These are phyloP conservation scores for Fraxinus greggii DNA, from an alignment of 305 asterid genomes.

Conservation along the genomic window DNA sequence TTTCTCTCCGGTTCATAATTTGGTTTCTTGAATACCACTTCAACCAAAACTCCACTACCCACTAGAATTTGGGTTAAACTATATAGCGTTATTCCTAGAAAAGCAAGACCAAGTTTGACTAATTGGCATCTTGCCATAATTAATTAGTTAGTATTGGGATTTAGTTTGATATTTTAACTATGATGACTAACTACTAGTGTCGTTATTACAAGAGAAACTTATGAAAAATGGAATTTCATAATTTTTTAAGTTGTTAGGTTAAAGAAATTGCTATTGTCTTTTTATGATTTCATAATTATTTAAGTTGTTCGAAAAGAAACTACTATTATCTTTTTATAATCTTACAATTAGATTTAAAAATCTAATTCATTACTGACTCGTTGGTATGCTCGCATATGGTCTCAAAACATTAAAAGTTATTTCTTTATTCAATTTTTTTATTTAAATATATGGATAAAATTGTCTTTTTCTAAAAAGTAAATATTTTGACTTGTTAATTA, in stretches of 20 bases:
- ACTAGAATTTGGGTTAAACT: too few relatives aligned
- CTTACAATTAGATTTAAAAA: not conserved
- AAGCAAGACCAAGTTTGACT: not conserved
- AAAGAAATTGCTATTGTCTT: not conserved
- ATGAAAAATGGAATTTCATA: not conserved
- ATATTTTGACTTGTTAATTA: not conserved
- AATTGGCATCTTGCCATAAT: not conserved
- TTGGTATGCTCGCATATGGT: not conserved
- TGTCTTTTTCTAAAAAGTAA: not conserved
- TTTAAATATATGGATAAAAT: not conserved
- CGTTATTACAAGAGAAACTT: not conserved
- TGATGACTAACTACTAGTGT: not conserved
- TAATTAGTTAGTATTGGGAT: not conserved
- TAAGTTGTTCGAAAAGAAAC: not conserved
- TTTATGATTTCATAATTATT: not conserved
- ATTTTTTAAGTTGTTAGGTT: not conserved
- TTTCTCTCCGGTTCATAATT: too few relatives aligned
- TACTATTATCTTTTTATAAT: not conserved
- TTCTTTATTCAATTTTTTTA: not conserved
- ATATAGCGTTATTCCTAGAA: not conserved
- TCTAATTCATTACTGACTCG: not conserved
- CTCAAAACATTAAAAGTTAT: not conserved
- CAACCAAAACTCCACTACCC: too few relatives aligned
- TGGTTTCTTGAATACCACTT: too few relatives aligned
- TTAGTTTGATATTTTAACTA: not conserved